Evolutionary conservation across 768 basidiomycete genomes (phyloP), one percentile per base, ranked within the genome.

Genomic region (Xerocomus brunneocitrinus): DNA sequence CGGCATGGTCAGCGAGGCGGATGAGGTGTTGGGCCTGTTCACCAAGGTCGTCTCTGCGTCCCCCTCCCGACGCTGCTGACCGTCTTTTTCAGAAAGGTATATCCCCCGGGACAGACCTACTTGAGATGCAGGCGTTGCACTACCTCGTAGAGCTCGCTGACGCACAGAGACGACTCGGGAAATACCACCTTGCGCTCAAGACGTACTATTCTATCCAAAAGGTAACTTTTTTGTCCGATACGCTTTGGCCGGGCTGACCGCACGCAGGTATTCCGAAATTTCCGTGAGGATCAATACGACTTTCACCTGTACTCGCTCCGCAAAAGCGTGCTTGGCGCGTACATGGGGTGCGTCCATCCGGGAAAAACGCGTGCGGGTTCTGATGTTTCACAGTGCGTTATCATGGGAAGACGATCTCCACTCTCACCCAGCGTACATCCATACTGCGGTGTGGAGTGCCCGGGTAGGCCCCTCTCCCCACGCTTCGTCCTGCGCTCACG

Each of bases 271-370:
- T 98, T 95, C 67, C 79, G 86, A 49, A 88, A 89, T 49, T 81
- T 89, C 58, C 92, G 97, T 58, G 93, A 98, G 59, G 95, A 97
- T 63, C 94, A 98, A 71, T 98, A 88, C 61, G 97, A 99, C 69
- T 99, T 99, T 78, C 97, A 99, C 67, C 84, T 88, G 7, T 99
- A 98, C 69, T 91, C 91, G 59, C 59, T 98, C 59, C 85, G 97
- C 49, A 93, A 90, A 61, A 89, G 85, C 62, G 95, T 89, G 8
- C 72, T 98, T 32, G 87, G 85, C 49, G 82, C 91, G 12, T 98
- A 98, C 67, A 56, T 89, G 49, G 82, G 84, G 95, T 98, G 60
- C 55, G 88, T 74, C 14, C 46, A 34, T 4, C 46, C 32, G 16
- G 39, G n/a, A 12, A 31, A 46, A 31, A 24, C 56, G 42, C 39